Base-by-base conservation (phyloP, 2,329 filamentous ascomycete genomes). In the Cryphonectria carpinicola region DNA sequence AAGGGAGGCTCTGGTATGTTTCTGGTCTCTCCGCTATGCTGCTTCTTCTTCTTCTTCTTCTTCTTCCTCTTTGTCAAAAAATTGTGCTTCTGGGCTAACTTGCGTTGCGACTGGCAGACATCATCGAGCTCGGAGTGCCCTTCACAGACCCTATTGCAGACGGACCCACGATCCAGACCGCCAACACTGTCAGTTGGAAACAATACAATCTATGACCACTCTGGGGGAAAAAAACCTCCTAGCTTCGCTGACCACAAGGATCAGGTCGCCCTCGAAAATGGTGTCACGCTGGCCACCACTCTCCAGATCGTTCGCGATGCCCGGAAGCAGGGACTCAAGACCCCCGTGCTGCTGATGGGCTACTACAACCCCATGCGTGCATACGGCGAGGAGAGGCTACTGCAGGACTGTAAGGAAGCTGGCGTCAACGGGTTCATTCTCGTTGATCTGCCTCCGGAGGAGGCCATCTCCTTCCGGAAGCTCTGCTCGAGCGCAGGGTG, bases 111-210 rank as follows among this genome's bases (percentile, higher is more conserved):
- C 66, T 37, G 28, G 49, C 76, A 94, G 96, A 99, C 81, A 86
- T 99, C 72, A 97, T 99, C 78, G 96, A 99, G 82, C 90, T 99
- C 75, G 96, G 95, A 74, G 90, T 97, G 70, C 96, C 96, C 67
- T 99, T 99, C 84, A 98, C 95, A 77, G 96, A 99, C 81, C 96
- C 96, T 71, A 98, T 98, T 82, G 96, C 95, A 76, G 96, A 99
- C 82, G 96, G 96, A 39, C 96, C 96, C 49, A 98, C 95, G 5
- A 98, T 99, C 75, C 96, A 99, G 84, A 96, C 90, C 74, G 90
- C 96, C 74, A 99, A 99, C 83, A 98, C 94, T 56, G 90, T 85
- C 90, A 84, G 77, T 81, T 79, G 60, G 63, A 5, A 61, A 22
- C 19, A 35, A 37, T 60, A 52, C 43, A 54, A 43, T n/a, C 60